Percentiles rank a stretch among this genome's conserved stretches.
Conservation (phyloP, 768 basidiomycete species). For the Termitomyces sp. region DNA sequence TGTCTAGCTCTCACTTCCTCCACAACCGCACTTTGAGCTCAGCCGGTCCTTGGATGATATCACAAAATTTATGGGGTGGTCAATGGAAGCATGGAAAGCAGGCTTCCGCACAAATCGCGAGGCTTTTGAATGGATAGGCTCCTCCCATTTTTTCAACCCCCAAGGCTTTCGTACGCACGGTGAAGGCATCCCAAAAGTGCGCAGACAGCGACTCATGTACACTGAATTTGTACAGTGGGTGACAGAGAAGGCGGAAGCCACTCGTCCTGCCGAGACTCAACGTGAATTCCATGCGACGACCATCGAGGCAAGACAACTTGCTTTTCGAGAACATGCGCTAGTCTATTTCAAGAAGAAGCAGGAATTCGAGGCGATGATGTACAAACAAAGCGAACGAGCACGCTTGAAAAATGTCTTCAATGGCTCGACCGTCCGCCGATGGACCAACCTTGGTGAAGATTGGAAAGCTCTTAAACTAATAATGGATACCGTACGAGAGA, state of each 20-base stretch:
- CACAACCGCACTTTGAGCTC: not conserved
- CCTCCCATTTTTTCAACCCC: conserved; percentile 49
- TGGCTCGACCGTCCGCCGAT: conserved; percentile 44
- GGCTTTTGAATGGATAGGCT: conserved; percentile 52
- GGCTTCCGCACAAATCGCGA: conserved; percentile 53
- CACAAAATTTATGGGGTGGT: conserved; percentile 51
- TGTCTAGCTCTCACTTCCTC: not conserved
- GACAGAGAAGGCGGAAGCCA: conserved; percentile 15
- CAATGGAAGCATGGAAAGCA: conserved; percentile 39
- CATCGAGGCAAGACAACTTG: conserved; percentile 14
- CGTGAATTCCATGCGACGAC: not conserved
- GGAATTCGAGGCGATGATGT: conserved; percentile 34
- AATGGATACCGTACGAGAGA: conserved; percentile 38
- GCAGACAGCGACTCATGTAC: conserved; percentile 49
- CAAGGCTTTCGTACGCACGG: conserved; percentile 27
- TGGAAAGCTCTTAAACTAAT: conserved; percentile 44
- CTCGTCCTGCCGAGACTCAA: conserved; percentile 1
- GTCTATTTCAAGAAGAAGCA: conserved; percentile 44
- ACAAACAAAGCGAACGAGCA: conserved; percentile 20
- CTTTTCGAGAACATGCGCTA: conserved; percentile 39
- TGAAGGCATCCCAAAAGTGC: conserved; percentile 35
- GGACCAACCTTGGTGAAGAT: conserved; percentile 38
- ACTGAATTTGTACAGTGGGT: conserved; percentile 50
- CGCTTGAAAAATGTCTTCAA: conserved; percentile 41
- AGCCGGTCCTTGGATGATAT: conserved; percentile 40